Evolutionary conservation across 192 early-diverging fungal genomes (phyloP).

Genomic region (Entomortierella lignicola): DNA sequence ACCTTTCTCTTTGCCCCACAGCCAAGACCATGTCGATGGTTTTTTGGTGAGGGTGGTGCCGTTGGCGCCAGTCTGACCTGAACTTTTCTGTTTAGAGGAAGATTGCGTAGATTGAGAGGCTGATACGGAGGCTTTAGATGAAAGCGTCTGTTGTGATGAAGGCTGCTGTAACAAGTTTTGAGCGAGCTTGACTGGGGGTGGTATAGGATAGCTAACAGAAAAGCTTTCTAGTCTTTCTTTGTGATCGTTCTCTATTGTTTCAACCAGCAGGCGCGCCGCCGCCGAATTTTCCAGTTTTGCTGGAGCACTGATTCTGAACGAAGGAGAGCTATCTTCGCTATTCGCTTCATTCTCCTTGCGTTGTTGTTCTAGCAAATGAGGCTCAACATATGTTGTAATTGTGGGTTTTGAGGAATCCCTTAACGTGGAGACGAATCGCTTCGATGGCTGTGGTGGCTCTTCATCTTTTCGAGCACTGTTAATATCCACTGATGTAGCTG

Average conservation of each 20-base stretch:
- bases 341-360: conserved; percentile 26
- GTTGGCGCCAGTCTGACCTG: background rate
- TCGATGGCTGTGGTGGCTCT: conserved; percentile 24
- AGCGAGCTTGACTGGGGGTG: conserved; percentile 43
- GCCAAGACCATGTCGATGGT: conserved; percentile 57
- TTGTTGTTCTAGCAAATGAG: conserved; percentile 49
- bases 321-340: conserved; percentile 1
- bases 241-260: conserved; percentile 20
- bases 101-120: background rate
- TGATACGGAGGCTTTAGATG: background rate
- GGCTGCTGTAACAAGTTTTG: conserved; percentile 46
- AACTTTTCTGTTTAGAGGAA: conserved; percentile 14
- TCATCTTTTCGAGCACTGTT: conserved; percentile 3
- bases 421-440: conserved; percentile 45
- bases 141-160: conserved; percentile 2
- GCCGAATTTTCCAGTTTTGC: conserved; percentile 34
- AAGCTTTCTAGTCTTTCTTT: conserved; percentile 31
- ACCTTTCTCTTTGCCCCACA: conserved; percentile 55
- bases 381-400: conserved; percentile 48
- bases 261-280: conserved; percentile 1
- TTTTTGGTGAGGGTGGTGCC: conserved; percentile 39
- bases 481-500: background rate
- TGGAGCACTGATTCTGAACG: conserved; percentile 37
- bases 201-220: conserved; percentile 43
- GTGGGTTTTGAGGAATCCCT: conserved; percentile 47